phyloP scores from a whole-genome alignment of 73 alveolate genomes.

The Tetrahymena malaccensis region DNA sequence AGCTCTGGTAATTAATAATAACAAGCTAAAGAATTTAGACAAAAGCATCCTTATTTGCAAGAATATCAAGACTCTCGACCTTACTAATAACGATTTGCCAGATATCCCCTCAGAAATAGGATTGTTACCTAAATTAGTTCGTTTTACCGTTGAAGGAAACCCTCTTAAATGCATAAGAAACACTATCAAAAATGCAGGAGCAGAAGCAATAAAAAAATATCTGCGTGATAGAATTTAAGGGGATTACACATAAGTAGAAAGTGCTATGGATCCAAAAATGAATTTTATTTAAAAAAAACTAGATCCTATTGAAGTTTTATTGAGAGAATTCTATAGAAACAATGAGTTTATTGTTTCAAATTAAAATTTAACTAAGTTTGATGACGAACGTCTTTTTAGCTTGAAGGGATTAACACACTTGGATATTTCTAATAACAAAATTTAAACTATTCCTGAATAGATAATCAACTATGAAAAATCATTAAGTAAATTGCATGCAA shows the following conservation, averaged over 20 bases:
- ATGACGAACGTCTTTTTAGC: not conserved
- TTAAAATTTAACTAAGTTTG: constrained; percentile 1
- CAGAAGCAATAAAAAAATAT: constrained; percentile 83
- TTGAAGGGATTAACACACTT: not conserved
- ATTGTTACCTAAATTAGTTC: constrained; percentile 69
- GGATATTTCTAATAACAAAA: constrained; percentile 16
- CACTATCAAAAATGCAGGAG: constrained; percentile 85
- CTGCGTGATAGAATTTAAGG: constrained; percentile 73
- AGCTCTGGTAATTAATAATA: constrained; percentile 9
- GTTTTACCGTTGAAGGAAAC: constrained; percentile 91
- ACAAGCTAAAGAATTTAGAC: constrained; percentile 13
- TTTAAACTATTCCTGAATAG: not conserved
- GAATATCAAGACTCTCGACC: constrained; percentile 76
- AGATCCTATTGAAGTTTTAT: constrained; percentile 6
- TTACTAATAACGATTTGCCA: constrained; percentile 84
- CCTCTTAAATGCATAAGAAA: constrained; percentile 87
- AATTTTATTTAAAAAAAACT: not conserved
- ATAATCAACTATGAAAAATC: not conserved
- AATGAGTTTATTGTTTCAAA: constrained; percentile 20
- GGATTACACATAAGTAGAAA: constrained; percentile 17
- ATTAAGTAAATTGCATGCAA: constrained; percentile 5
- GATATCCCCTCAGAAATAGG: constrained; percentile 84
- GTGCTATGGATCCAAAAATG: constrained; percentile 13
- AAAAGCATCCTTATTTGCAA: constrained; percentile 11
- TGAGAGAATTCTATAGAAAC: constrained; percentile 22